Conservation (phyloP, 2,329 filamentous ascomycete genomes). For the Byssothecium circinans region DNA sequence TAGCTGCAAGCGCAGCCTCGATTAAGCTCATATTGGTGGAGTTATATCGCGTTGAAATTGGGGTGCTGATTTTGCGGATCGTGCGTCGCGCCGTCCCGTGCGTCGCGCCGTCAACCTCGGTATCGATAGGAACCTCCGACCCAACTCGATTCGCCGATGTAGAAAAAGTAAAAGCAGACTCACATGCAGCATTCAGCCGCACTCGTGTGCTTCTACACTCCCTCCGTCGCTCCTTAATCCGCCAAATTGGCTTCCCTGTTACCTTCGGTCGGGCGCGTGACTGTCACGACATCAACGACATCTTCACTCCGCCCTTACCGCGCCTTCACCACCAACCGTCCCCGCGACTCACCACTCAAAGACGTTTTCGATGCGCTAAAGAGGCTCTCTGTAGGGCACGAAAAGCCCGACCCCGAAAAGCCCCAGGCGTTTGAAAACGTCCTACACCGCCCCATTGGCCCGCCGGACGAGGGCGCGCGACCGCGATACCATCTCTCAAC, state of each 20-base stretch:
- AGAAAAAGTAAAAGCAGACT: neutral
- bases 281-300: constrained; percentile 25
- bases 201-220: constrained; percentile 6
- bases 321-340: constrained; percentile 13
- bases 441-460: constrained; percentile 1
- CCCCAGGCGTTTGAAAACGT: neutral
- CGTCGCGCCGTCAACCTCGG: too few species aligned
- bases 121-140: neutral
- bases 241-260: constrained; percentile 36
- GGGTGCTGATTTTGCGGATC: too few species aligned
- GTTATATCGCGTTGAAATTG: too few species aligned
- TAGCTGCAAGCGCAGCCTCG: too few species aligned
- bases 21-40: too few species aligned
- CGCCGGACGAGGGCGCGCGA: constrained; percentile 1
- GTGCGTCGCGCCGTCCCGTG: too few species aligned
- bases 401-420: neutral
- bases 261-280: constrained; percentile 26
- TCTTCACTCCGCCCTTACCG: constrained; percentile 11
- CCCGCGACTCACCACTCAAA: constrained; percentile 2
- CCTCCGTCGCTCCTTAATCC: constrained; percentile 12
- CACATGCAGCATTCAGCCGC: neutral
- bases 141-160: too few species aligned
- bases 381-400: constrained; percentile 1
- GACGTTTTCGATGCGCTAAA: constrained; percentile 4
- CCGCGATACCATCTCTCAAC: neutral